A percentile compares a stretch with the other conserved stretches of the same genome.
Conservation (phyloP, 169 alveolate genomes). For the Plasmodium reichenowi region DNA sequence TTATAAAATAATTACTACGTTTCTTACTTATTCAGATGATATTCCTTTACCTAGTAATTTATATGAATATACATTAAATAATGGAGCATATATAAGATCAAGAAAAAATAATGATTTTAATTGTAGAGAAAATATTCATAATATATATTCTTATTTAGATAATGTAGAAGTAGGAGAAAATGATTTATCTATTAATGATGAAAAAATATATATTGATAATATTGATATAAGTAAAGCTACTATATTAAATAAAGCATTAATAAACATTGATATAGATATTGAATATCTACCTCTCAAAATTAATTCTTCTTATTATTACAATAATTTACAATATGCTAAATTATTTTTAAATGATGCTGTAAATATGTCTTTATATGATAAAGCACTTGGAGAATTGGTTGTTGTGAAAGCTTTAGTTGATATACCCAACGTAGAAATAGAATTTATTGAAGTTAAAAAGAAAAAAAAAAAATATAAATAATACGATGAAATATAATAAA, state of each 20-base stretch:
- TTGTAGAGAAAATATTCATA: constrained; percentile 72
- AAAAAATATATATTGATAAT: constrained; percentile 66
- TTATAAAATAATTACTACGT: constrained; percentile 61
- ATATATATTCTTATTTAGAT: constrained; percentile 67
- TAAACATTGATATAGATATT: constrained; percentile 65
- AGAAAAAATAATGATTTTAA: constrained; percentile 65
- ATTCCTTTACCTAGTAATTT: constrained; percentile 67
- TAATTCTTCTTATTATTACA: constrained; percentile 56
- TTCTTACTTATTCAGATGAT: constrained; percentile 41
- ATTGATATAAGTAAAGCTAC: constrained; percentile 76
- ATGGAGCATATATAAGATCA: constrained; percentile 69
- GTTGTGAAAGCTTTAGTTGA: constrained; percentile 76
- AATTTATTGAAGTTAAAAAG: constrained; percentile 58
- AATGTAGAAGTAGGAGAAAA: constrained; percentile 71
- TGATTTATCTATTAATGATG: constrained; percentile 61
- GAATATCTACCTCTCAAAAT: constrained; percentile 70
- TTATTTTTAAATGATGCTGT: constrained; percentile 71
- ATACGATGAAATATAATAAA: background rate
- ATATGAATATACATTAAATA: constrained; percentile 56
- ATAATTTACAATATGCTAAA: constrained; percentile 64
- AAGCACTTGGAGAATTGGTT: constrained; percentile 75
- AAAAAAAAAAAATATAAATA: constrained; percentile 1
- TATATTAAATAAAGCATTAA: constrained; percentile 48
- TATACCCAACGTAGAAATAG: constrained; percentile 39
- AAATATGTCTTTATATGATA: constrained; percentile 67